Base-by-base conservation (phyloP, 352 stramenopile genomes). In the Phytophthora quininea region DNA sequence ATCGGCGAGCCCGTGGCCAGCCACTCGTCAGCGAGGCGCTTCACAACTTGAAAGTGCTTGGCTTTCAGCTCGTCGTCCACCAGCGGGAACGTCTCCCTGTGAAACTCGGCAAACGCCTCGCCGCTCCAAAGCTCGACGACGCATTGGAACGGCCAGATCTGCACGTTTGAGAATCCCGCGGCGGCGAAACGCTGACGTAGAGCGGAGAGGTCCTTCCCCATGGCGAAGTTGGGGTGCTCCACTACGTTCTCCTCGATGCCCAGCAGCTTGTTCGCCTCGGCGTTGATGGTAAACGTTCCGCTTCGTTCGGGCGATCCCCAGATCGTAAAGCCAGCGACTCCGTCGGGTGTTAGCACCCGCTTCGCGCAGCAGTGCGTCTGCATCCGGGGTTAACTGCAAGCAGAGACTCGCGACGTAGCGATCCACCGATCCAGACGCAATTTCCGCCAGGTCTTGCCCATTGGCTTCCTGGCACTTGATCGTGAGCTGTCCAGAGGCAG, bases 311-410 rank as follows among this genome's bases (percentile, higher is more conserved):
- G 77, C 3, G 54, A 71, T 35, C 64, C 80, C 80, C 80, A 89
- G 67, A 87, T 89, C 29, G 77, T 85, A 49, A 89, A 87, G 2
- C 80, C 76, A 3, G 77, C 80, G 27, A 87, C 54, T 0, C 80
- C 78, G 30, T 79, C 71, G 6, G 57, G 6, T 0, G 50, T 65
- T 32, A 89, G 50, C 32, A 87, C 78, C 46, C 80, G 80, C 27
- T 60, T 89, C 80, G 38, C 67, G 73, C 3, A 89, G 70, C 58
- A 86, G 64, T 1, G 73, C 80, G 53, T 86, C 80, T 27, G 80
- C 56, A 49, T 84, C 76, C 7, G 80, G 76, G 24, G 72, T 51
- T 12, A 89, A 69, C 48, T 87, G 77, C 24, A 89, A 66, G 54
- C 73, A 85, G 30, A 89, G 61, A 31, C 67, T 86, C 15, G 80